Percentiles rank a stretch among this genome's conserved stretches.
These are phyloP conservation scores for Fusarium subglutinans DNA, from an alignment of 2,329 filamentous ascomycete genomes.

Conservation along the genomic window DNA sequence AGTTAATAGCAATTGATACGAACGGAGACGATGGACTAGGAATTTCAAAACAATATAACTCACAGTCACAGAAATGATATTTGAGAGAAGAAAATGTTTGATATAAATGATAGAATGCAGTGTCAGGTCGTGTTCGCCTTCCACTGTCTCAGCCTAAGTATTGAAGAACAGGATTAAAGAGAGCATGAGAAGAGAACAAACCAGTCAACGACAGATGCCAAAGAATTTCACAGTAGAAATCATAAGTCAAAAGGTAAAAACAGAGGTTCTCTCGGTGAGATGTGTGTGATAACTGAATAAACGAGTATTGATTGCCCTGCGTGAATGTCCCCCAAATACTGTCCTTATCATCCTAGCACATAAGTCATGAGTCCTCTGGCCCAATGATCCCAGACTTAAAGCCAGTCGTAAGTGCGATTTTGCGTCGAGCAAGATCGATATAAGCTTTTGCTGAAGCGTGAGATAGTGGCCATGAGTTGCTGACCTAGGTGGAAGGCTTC, in stretches of 20 bases:
- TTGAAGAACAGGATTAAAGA: not conserved
- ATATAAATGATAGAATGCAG: not conserved
- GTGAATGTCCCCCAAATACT: not conserved
- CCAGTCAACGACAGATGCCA: not conserved
- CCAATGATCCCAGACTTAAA: not conserved
- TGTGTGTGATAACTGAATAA: not conserved
- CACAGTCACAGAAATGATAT: not conserved
- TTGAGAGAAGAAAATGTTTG: not conserved
- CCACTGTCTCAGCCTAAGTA: not conserved
- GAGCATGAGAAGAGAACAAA: not conserved
- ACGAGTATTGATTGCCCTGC: not conserved
- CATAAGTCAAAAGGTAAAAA: not conserved
- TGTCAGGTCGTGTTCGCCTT: not conserved
- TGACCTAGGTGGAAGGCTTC: not conserved
- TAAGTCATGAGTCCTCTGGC: not conserved
- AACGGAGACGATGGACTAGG: rapidly evolving
- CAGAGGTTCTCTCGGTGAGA: not conserved
- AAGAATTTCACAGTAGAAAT: not conserved
- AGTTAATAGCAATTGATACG: not conserved
- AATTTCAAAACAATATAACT: not conserved
- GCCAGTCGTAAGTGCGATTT: not conserved
- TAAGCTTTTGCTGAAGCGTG: not conserved
- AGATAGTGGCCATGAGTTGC: not conserved
- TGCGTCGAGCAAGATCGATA: not conserved
- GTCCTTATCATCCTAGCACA: not conserved